Evolutionary conservation across 2,329 filamentous ascomycete species (phyloP).

Genomic region (Fusarium tanahbumbuense): DNA sequence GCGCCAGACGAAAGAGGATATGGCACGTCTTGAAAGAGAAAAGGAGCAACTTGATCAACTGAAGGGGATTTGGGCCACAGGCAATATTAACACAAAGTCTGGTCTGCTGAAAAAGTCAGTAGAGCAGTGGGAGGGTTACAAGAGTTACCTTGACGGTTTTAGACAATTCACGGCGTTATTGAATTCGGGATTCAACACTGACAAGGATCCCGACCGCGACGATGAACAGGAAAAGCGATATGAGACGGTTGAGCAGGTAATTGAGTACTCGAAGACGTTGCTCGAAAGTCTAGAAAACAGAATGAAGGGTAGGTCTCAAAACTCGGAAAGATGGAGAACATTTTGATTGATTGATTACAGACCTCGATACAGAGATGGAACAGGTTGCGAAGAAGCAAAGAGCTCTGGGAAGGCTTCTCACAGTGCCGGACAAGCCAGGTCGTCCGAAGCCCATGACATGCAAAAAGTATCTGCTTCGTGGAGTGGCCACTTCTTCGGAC

Average conservation of each 20-base stretch:
- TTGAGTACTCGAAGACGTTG: conserved; percentile 49
- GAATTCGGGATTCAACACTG: conserved; percentile 53
- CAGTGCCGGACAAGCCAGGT: conserved; percentile 53
- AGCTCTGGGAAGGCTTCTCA: conserved; percentile 55
- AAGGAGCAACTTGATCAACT: conserved; percentile 46
- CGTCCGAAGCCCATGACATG: conserved; percentile 54
- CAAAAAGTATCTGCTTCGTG: conserved; percentile 63
- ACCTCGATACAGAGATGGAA: conserved; percentile 48
- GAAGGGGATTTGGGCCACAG: conserved; percentile 44
- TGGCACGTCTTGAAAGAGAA: conserved; percentile 41
- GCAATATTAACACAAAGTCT: conserved; percentile 45
- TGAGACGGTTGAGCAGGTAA: conserved; percentile 50
- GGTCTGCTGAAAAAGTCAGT: conserved; percentile 48
- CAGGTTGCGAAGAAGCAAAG: conserved; percentile 51
- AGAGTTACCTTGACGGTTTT: conserved; percentile 52
- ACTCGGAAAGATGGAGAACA: too few species aligned
- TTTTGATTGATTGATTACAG: conserved; percentile 41
- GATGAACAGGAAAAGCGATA: conserved; percentile 49
- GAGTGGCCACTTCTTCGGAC: conserved; percentile 60
- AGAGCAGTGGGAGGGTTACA: conserved; percentile 50
- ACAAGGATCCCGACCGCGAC: conserved; percentile 52
- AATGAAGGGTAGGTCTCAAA: conserved; percentile 50
- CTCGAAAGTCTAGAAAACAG: conserved; percentile 51
- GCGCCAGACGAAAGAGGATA: conserved; percentile 49
- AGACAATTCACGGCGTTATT: conserved; percentile 54